phyloP scores from a whole-genome alignment of 1,139 yeast genomes.

The Geotrichum citri-aurantii region DNA sequence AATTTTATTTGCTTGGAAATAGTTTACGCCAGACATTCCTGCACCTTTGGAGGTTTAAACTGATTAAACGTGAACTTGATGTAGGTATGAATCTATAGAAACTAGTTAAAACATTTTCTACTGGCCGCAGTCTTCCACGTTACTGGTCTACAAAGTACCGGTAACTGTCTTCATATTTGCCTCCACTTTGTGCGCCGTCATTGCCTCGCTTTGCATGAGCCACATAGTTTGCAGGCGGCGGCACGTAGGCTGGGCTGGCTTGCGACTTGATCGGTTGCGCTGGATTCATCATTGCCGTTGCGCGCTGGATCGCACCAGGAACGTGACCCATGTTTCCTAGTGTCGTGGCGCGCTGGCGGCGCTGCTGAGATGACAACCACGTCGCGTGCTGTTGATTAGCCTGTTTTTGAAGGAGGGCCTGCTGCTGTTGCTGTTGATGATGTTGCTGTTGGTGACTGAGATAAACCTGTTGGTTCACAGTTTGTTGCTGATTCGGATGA shows the following conservation, averaged over 20 bases:
- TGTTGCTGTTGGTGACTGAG: slow-evolving; percentile 5
- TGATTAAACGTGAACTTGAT: too few species aligned
- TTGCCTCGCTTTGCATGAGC: slow-evolving; percentile 20
- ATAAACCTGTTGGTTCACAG: slow-evolving; percentile 8
- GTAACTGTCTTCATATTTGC: slow-evolving; percentile 14
- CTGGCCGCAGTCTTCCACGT: not conserved
- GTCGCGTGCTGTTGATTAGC: not conserved
- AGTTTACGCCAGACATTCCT: not conserved
- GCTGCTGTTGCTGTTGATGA: slow-evolving; percentile 9
- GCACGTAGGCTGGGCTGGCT: slow-evolving; percentile 40
- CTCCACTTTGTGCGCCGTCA: slow-evolving; percentile 12
- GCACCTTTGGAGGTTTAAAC: not conserved
- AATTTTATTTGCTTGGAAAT: not conserved
- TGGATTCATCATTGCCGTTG: slow-evolving; percentile 39
- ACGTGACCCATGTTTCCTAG: slow-evolving; percentile 40
- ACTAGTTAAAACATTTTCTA: not conserved
- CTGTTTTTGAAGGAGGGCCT: not conserved
- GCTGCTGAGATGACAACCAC: slow-evolving; percentile 13
- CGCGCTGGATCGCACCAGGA: slow-evolving; percentile 40
- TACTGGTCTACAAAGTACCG: slow-evolving; percentile 7
- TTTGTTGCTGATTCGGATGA: not conserved
- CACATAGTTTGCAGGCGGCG: slow-evolving; percentile 35
- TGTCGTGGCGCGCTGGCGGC: slow-evolving; percentile 39
- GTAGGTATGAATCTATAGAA: not conserved
- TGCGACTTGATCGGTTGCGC: slow-evolving; percentile 37